Evolutionary conservation across 306 rosid species (phyloP).

Genomic region (Aeschynomene evenia): DNA sequence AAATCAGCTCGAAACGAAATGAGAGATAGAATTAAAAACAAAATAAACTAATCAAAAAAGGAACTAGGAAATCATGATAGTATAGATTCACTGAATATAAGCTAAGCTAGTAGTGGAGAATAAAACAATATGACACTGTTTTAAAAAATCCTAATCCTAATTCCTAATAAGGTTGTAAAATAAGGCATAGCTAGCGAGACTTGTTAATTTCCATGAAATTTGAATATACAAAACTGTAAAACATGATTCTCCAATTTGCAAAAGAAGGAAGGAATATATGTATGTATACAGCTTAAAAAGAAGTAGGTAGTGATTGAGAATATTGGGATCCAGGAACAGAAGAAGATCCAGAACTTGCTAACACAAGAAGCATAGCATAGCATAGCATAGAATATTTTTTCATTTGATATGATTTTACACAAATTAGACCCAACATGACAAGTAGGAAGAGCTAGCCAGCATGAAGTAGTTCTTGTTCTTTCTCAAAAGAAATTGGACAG

Average conservation of each 20-base stretch:
- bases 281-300: not conserved
- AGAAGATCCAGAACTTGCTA: not conserved
- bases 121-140: not conserved
- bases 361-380: not conserved
- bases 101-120: not conserved
- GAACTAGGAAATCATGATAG: too few species aligned
- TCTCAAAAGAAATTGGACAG: conserved; percentile 28
- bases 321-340: not conserved
- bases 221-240: not conserved
- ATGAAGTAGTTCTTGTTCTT: not conserved
- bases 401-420: conserved; percentile 1
- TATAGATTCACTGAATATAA: too few species aligned
- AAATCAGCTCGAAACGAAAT: too few species aligned
- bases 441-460: not conserved
- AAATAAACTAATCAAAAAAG: too few species aligned
- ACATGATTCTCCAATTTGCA: not conserved
- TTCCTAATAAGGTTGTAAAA: not conserved
- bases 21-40: too few species aligned
- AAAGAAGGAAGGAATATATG: not conserved
- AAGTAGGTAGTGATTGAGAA: not conserved
- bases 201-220: not conserved
- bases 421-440: not conserved
- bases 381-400: too few species aligned
- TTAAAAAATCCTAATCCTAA: not conserved
- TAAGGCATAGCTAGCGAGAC: not conserved